Conservation (phyloP, 176 grass and related monocot species). For the Carex scoparia region DNA sequence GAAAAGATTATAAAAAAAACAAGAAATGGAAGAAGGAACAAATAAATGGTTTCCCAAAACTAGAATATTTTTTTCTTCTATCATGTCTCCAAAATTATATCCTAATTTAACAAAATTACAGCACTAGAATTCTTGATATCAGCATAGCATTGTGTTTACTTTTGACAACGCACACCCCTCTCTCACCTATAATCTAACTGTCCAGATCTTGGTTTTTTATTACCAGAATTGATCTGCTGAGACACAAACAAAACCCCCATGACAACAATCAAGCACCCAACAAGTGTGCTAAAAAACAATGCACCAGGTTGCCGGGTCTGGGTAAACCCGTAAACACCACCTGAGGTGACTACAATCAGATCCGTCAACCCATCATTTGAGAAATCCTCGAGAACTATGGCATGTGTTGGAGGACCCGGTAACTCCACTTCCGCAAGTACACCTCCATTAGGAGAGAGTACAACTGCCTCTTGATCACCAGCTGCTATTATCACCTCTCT, state of each 20-base stretch:
- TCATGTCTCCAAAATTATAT: not conserved
- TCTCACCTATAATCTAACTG: slow-evolving; percentile 11
- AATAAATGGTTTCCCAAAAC: not conserved
- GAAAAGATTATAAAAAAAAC: not conserved
- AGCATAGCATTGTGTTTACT: not conserved
- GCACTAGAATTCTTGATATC: slow-evolving; percentile 9
- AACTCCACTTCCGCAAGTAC: slow-evolving; percentile 62
- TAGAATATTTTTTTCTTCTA: not conserved
- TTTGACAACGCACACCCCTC: not conserved
- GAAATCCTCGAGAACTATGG: slow-evolving; percentile 66
- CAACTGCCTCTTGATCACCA: slow-evolving; percentile 76
- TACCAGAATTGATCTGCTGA: slow-evolving; percentile 66
- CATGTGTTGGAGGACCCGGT: slow-evolving; percentile 67
- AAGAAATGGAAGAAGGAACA: not conserved
- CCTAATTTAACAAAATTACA: slow-evolving; percentile 31
- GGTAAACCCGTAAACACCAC: slow-evolving; percentile 67
- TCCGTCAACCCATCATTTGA: slow-evolving; percentile 80
- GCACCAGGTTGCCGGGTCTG: slow-evolving; percentile 92
- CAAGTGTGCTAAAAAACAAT: slow-evolving; percentile 88
- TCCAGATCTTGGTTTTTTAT: slow-evolving; percentile 53
- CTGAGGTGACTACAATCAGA: slow-evolving; percentile 54
- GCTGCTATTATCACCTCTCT: slow-evolving; percentile 70
- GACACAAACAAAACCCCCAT: slow-evolving; percentile 86
- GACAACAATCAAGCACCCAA: slow-evolving; percentile 77
- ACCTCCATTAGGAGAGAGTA: slow-evolving; percentile 67